These are phyloP conservation scores for Phytophthora ohioensis DNA, from an alignment of 352 stramenopile species.

Conservation along the genomic window DNA sequence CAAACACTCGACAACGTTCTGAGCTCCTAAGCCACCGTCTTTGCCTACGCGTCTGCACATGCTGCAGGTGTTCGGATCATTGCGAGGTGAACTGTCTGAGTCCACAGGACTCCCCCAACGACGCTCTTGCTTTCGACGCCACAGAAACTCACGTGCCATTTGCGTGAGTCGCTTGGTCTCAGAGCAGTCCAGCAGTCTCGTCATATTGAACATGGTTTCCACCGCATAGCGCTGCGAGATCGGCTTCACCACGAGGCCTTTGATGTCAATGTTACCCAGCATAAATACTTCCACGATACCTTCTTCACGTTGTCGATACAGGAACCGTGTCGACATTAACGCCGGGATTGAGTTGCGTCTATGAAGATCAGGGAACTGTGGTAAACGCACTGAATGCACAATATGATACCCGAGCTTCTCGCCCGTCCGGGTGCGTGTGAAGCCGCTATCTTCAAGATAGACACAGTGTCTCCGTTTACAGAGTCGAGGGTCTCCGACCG, in stretches of 20 bases:
- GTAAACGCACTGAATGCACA: slow-evolving; percentile 50
- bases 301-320: slow-evolving; percentile 55
- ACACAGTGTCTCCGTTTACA: slow-evolving; percentile 48
- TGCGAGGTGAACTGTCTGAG: slow-evolving; percentile 6
- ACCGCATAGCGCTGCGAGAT: slow-evolving; percentile 28
- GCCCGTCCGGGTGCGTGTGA: slow-evolving; percentile 46
- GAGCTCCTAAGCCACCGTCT: slow-evolving; percentile 27
- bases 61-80: slow-evolving; percentile 22
- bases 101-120: slow-evolving; percentile 14
- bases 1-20: slow-evolving; percentile 34
- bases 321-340: slow-evolving; percentile 41
- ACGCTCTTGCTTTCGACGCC: slow-evolving; percentile 19
- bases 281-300: slow-evolving; percentile 48
- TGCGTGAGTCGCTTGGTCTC: slow-evolving; percentile 59
- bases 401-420: slow-evolving; percentile 57
- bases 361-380: slow-evolving; percentile 48
- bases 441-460: slow-evolving; percentile 54
- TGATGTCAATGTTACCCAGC: slow-evolving; percentile 44
- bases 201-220: slow-evolving; percentile 44
- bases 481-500: slow-evolving; percentile 31
- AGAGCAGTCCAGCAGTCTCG: slow-evolving; percentile 45
- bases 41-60: slow-evolving; percentile 32
- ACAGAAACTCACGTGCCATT: slow-evolving; percentile 46
- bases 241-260: slow-evolving; percentile 35
- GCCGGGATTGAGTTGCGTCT: slow-evolving; percentile 38